phyloP scores from a whole-genome alignment of 345 rosid species.

The Mangifera indica region DNA sequence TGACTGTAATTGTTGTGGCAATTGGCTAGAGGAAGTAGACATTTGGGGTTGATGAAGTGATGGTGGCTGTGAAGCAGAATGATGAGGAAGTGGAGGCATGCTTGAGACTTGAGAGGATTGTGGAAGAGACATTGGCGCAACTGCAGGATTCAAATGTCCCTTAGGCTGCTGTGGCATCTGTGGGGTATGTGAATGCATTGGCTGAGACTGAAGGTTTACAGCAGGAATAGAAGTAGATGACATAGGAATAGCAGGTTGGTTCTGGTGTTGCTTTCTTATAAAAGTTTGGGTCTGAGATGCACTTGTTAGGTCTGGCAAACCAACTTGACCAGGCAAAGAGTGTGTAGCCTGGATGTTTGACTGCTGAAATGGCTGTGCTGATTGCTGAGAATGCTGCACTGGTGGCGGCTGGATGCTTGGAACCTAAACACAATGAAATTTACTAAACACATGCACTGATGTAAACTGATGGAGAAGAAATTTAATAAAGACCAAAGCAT shows the following conservation, averaged over 20 bases:
- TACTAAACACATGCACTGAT: constrained; percentile 16
- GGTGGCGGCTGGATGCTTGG: constrained; percentile 61
- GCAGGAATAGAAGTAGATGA: constrained; percentile 50
- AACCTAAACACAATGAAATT: constrained; percentile 40
- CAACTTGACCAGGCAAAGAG: constrained; percentile 42
- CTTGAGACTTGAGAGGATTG: constrained; percentile 60
- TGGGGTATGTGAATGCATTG: constrained; percentile 51
- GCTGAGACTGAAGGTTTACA: constrained; percentile 55
- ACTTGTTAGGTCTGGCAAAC: constrained; percentile 53
- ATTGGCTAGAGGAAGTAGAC: constrained; percentile 55
- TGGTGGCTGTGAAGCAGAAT: constrained; percentile 54
- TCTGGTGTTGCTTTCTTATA: constrained; percentile 55
- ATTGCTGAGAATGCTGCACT: constrained; percentile 56
- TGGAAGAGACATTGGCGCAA: constrained; percentile 43
- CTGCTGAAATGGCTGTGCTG: constrained; percentile 51
- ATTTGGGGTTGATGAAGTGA: constrained; percentile 61
- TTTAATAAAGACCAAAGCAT: constrained; percentile 22
- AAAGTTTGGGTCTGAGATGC: constrained; percentile 48
- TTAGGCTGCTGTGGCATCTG: constrained; percentile 63
- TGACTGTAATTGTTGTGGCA: constrained; percentile 67
- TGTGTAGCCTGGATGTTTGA: constrained; percentile 50
- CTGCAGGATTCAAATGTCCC: constrained; percentile 55
- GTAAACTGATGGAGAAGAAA: constrained; percentile 4
- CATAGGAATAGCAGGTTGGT: constrained; percentile 47
- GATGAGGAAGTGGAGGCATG: constrained; percentile 49